Conservation (phyloP, 495 filamentous ascomycete genomes). For the Aspergillus egyptiacus region DNA sequence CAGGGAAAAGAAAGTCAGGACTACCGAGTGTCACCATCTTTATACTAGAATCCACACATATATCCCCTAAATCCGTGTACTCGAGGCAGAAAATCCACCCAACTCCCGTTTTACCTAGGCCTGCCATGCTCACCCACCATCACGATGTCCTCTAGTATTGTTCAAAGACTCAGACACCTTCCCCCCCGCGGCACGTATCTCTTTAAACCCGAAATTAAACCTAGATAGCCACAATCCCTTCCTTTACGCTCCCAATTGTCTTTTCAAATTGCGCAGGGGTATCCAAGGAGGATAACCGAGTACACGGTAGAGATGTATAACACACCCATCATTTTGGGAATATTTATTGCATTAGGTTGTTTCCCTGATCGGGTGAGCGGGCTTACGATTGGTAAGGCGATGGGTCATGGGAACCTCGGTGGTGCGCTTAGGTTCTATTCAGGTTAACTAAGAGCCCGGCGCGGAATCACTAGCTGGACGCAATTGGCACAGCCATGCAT, state of each 20-base stretch:
- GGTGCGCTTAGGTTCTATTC: conserved; percentile 28
- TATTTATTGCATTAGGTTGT: conserved; percentile 27
- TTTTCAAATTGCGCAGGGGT: too few species aligned
- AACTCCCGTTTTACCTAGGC: neutral
- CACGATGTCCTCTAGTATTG: too few species aligned
- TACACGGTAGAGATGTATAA: conserved; percentile 24
- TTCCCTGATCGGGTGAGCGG: conserved; percentile 29
- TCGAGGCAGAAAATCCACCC: too few species aligned
- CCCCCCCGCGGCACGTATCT: too few species aligned
- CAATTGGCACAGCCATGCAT: conserved; percentile 19
- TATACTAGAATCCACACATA: too few species aligned
- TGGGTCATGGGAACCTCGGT: conserved; percentile 24
- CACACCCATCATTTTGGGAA: conserved; percentile 32
- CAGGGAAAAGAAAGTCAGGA: too few species aligned
- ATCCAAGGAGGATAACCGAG: conserved; percentile 20
- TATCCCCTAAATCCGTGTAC: too few species aligned
- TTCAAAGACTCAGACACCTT: too few species aligned
- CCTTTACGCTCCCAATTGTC: too few species aligned
- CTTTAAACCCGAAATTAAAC: conserved; percentile 27
- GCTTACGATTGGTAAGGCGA: conserved; percentile 26
- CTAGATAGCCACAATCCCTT: too few species aligned
- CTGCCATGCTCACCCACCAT: neutral
- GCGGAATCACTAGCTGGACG: conserved; percentile 23
- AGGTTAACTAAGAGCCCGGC: too few species aligned
- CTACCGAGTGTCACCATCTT: too few species aligned